Base-by-base conservation (phyloP, 78 protist species). In the Mastigamoeba balamuthi region DNA sequence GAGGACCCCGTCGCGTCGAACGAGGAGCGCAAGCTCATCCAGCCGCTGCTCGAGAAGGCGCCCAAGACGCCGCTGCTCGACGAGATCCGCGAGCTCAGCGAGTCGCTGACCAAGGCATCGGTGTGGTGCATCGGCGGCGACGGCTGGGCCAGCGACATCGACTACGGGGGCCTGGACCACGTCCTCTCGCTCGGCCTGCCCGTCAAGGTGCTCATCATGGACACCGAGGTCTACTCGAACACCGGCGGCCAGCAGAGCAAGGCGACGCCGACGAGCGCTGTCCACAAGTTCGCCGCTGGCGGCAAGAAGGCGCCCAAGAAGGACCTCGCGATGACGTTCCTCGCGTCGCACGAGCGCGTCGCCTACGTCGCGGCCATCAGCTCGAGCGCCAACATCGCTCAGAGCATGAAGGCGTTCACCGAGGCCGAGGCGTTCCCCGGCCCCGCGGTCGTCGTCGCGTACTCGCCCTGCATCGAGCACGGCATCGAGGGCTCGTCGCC, bases 111-210 rank as follows among this genome's bases (percentile, higher is more conserved):
- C 33, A 48, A 48, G 17, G 17, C 17, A 17, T 80, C 88, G 25
- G 8, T 30, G 52, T 89, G 92, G 93, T 30, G 76, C 23, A 28
- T 92, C 28, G 93, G 92, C 7, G 90, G 90, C 33, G 95, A 92
- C 35, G 93, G 85, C 29, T 89, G 93, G 93, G 92, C 92, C 6
- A 78, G 75, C 72, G 95, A 92, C 44, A 74, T 89, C 28, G 88
- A 80, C 39, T 77, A 33, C 66, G 76, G 82, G 28, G 96, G 94
- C 0, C 33, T 93, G 23, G 93, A 93, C 64, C 92, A 87, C 65
- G 91, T 89, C 6, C 8, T 93, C 28, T 69, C 89, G 33, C 33
- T 77, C 1, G 94, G 94, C n/a, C 83, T 76, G 41, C 33, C 83
- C 38, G 66, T 90, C 48, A 85, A 88, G 38, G 41, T 90, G 35